Base-by-base conservation (phyloP, 2,329 filamentous ascomycete genomes). In the Penicillium olsonii region DNA sequence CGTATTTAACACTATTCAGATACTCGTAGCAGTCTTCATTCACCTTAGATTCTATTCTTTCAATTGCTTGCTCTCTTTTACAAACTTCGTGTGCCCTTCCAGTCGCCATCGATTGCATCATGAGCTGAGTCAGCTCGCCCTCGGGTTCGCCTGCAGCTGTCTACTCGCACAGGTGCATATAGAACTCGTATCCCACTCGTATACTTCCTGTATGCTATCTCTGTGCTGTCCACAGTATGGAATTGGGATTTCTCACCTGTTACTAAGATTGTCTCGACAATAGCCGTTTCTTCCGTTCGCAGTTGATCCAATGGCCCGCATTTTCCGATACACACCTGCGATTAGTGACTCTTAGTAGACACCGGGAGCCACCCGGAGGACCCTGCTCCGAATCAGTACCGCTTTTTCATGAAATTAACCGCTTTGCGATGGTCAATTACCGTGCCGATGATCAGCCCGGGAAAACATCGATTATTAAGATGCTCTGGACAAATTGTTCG, bases 291-390 rank as follows among this genome's bases (percentile, higher is more conserved):
- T 37, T 33, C 45, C 45, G 45, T 33, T 22, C 10, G 24, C 14
- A 37, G 3, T 20, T 22, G 22, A 42, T 49, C 47, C 42, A 26
- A 42, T 42, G 38, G 29, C 10, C 37, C 18, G 34, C 37, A 39
- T 26, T 26, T 39, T 35, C 37, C 37, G 19, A 39, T 15, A 39
- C 37, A 44, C 26, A 27, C 46, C 31, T 12, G 15, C 38, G 35
- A 27, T 35, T 18, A 35, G 15, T 35, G 17, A 35, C 33, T 45
- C 18, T 27, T 35, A 38, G 33, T 45, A 50, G 31, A 50, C 47
- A 50, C 47, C 47, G 47, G 47, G 42, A 50, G 35, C 47, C 47
- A 24, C 20, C 47, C 47, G 47, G 47, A 50, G 47, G 47, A 50
- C 47, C 20, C 47, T 50, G 47, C 47, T 50, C 47, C 47, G 47